A percentile compares a stretch with the other conserved stretches of the same genome.
These are phyloP conservation scores for Penicillium angulare DNA, from an alignment of 495 filamentous ascomycete genomes.

Conservation along the genomic window DNA sequence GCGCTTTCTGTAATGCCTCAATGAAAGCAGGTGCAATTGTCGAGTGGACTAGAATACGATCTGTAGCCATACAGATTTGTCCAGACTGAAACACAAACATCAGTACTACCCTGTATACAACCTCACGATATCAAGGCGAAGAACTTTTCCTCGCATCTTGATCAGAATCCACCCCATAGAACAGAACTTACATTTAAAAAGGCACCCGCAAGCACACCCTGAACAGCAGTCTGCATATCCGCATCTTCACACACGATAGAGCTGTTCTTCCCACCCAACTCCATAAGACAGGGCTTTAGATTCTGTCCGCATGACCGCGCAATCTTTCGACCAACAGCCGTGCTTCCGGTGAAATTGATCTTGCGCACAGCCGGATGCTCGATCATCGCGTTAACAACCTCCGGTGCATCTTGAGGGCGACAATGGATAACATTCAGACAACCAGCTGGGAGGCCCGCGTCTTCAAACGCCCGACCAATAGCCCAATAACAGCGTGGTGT, in stretches of 20 bases:
- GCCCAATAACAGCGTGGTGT: constrained; percentile 72
- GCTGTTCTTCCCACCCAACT: constrained; percentile 60
- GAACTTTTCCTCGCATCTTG: too few relatives aligned
- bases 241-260: constrained; percentile 59
- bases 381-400: constrained; percentile 55
- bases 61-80: constrained; percentile 89
- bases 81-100: constrained; percentile 61
- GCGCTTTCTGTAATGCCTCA: constrained; percentile 39
- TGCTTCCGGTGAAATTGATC: constrained; percentile 61
- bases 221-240: constrained; percentile 51
- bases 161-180: too few relatives aligned
- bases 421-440: constrained; percentile 54
- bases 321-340: constrained; percentile 55
- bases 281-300: constrained; percentile 61
- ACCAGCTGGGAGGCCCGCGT: constrained; percentile 66
- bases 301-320: constrained; percentile 50
- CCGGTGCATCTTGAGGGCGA: constrained; percentile 51
- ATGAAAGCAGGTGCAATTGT: constrained; percentile 61
- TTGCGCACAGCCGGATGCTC: constrained; percentile 57
- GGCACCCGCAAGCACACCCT: constrained; percentile 47
- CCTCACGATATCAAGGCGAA: too few relatives aligned
- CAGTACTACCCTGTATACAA: too few relatives aligned
- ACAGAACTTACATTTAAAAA: constrained; percentile 44
- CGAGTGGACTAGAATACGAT: constrained; percentile 78
- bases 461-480: constrained; percentile 62